Conservation (phyloP, 352 stramenopile genomes). For the Globisporangium barbulae region DNA sequence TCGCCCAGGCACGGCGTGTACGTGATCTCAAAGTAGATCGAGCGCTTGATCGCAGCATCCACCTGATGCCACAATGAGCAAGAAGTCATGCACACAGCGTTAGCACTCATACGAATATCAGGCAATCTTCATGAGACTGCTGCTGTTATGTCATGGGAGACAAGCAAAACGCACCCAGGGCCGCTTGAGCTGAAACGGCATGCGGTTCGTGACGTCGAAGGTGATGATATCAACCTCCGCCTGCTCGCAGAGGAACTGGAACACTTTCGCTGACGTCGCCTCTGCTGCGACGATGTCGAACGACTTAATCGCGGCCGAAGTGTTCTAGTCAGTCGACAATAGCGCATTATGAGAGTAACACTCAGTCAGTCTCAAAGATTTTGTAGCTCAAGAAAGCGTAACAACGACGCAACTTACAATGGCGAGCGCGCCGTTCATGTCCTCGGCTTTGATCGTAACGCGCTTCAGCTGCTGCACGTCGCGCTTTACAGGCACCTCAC, state of each 20-base stretch:
- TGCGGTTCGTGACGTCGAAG: conserved; percentile 73
- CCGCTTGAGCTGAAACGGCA: conserved; percentile 78
- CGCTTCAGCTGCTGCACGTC: conserved; percentile 58
- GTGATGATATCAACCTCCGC: conserved; percentile 79
- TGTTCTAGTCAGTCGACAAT: conserved; percentile 25
- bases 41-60: conserved; percentile 64
- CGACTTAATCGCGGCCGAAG: conserved; percentile 48
- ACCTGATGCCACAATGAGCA: conserved; percentile 31
- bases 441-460: conserved; percentile 73
- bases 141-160: not conserved
- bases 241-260: conserved; percentile 82
- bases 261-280: conserved; percentile 59
- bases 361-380: not conserved
- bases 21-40: conserved; percentile 77
- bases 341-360: not conserved
- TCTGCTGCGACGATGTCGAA: conserved; percentile 83
- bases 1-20: conserved; percentile 77
- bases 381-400: not conserved
- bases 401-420: conserved; percentile 35
- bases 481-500: conserved; percentile 20
- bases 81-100: not conserved
- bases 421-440: conserved; percentile 56
- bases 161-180: conserved; percentile 41
- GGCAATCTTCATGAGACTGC: not conserved
- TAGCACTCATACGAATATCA: not conserved